A percentile compares a stretch with the other conserved stretches of the same genome.
Conservation (phyloP, 192 early-diverging fungal genomes). For the Coemansia aciculifera region DNA sequence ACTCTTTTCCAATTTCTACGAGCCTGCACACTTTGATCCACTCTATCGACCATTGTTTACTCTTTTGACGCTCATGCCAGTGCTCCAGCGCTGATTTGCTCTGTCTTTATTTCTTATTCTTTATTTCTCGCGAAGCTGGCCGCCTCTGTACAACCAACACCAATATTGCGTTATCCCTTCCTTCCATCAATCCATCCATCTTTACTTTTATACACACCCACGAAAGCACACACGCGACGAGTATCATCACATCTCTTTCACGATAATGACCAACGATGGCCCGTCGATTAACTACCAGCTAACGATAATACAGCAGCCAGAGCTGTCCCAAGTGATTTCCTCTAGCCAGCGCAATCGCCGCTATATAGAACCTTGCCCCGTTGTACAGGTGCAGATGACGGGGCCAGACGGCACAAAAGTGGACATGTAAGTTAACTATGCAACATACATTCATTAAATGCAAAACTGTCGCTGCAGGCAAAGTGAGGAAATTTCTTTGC, state of each 20-base stretch:
- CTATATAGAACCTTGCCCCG: slow-evolving; percentile 42
- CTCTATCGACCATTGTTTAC: no score
- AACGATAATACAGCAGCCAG: slow-evolving; percentile 45
- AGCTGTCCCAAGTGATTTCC: slow-evolving; percentile 13
- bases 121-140: no score
- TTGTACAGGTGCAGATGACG: slow-evolving; percentile 26
- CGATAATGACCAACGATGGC: slow-evolving; percentile 4
- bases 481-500: neutral
- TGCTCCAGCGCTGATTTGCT: no score
- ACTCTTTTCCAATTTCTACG: neutral
- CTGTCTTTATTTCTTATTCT: neutral
- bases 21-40: no score
- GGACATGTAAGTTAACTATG: slow-evolving; percentile 30
- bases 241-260: neutral
- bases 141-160: neutral
- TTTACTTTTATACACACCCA: neutral
- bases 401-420: slow-evolving; percentile 32
- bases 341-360: slow-evolving; percentile 38
- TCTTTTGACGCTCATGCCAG: no score
- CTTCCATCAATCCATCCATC: neutral
- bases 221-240: neutral
- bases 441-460: neutral
- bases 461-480: neutral
- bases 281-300: slow-evolving; percentile 13
- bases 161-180: neutral